These are phyloP conservation scores for Petunia hybrid DNA, from an alignment of 305 asterid species.

Conservation along the genomic window DNA sequence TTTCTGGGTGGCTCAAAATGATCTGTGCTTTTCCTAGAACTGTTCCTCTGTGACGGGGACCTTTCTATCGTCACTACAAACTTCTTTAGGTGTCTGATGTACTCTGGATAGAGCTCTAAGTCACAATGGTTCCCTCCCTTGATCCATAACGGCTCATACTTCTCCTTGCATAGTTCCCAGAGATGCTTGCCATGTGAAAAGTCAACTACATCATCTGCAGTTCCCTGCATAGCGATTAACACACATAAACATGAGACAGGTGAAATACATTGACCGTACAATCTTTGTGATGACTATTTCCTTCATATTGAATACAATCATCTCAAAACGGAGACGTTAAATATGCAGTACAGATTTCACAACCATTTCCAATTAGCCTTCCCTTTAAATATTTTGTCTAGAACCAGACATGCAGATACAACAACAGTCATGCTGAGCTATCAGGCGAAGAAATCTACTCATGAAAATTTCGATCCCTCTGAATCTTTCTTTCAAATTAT, in stretches of 20 bases:
- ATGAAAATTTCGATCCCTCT: background rate
- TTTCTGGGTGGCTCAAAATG: slow-evolving; percentile 81
- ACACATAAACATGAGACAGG: slow-evolving; percentile 20
- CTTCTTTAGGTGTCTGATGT: slow-evolving; percentile 82
- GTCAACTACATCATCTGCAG: slow-evolving; percentile 95
- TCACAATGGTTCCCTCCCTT: slow-evolving; percentile 95
- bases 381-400: background rate
- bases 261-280: background rate
- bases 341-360: background rate
- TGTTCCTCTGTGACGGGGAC: slow-evolving; percentile 71
- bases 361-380: background rate
- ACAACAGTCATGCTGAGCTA: background rate
- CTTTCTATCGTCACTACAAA: slow-evolving; percentile 85
- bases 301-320: too few relatives aligned
- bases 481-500: background rate
- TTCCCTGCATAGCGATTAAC: slow-evolving; percentile 62
- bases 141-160: slow-evolving; percentile 91
- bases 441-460: background rate
- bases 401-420: background rate
- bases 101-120: slow-evolving; percentile 88
- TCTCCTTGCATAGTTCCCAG: slow-evolving; percentile 90
- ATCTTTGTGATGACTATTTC: background rate
- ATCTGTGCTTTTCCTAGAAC: slow-evolving; percentile 78
- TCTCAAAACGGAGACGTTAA: background rate
- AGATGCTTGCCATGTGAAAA: slow-evolving; percentile 93